Percentiles rank a stretch among this genome's conserved stretches.
Evolutionary conservation across 345 rosid species (phyloP).

Genomic region (Bruguiera gymnorhiza): DNA sequence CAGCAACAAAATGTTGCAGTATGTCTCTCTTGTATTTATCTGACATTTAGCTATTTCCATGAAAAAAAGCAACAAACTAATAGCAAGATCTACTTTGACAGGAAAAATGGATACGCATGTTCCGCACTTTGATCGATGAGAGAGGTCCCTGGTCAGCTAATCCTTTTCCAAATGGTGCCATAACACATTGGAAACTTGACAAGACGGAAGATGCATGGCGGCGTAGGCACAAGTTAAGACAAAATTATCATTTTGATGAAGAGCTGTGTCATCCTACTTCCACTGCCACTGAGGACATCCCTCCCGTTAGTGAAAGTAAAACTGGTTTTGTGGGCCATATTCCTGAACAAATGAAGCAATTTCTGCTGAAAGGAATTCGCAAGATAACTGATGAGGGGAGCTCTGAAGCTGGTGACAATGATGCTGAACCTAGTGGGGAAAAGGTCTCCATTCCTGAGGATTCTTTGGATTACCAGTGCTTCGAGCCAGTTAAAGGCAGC

Average conservation of each 20-base stretch:
- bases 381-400: constrained; percentile 79
- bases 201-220: constrained; percentile 97
- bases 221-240: constrained; percentile 86
- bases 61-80: background rate
- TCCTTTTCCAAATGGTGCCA: constrained; percentile 75
- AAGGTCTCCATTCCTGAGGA: constrained; percentile 42
- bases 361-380: constrained; percentile 76
- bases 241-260: constrained; percentile 87
- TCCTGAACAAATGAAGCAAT: constrained; percentile 96
- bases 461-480: constrained; percentile 38
- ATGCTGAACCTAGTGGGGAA: constrained; percentile 47
- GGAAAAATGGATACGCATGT: constrained; percentile 96
- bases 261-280: constrained; percentile 69
- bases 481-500: constrained; percentile 49
- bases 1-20: constrained; percentile 85
- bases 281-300: constrained; percentile 42
- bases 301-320: constrained; percentile 48
- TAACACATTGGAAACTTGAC: constrained; percentile 89
- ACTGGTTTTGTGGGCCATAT: constrained; percentile 70
- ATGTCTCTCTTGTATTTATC: constrained; percentile 24
- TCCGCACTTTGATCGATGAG: constrained; percentile 90
- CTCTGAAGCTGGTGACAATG: constrained; percentile 61
- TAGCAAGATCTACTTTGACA: constrained; percentile 20
- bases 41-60: constrained; percentile 3
- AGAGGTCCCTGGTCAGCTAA: constrained; percentile 98